Percentiles rank a stretch among this genome's conserved stretches.
Conservation (phyloP, 169 alveolate genomes). For the Plasmodium knowlesi region DNA sequence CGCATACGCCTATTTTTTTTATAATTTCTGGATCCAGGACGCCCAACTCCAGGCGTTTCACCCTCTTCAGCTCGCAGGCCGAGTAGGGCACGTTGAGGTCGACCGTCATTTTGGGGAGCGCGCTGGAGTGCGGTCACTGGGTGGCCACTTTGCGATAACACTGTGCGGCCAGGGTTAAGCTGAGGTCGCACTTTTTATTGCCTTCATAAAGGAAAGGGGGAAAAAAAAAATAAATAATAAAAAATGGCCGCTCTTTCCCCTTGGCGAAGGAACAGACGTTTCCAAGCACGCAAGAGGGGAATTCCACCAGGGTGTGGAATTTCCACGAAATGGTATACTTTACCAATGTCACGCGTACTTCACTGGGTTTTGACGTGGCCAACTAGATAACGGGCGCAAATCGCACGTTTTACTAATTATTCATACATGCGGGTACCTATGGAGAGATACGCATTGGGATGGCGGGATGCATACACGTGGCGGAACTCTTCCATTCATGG, state of each 20-base stretch:
- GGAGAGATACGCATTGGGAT: not conserved
- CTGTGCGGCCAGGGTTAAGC: not conserved
- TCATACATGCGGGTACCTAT: not conserved
- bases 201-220: not conserved
- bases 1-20: slow-evolving; percentile 91
- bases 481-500: not conserved
- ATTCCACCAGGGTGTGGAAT: not conserved
- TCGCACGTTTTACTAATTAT: not conserved
- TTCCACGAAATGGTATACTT: not conserved
- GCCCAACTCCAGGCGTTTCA: slow-evolving; percentile 89
- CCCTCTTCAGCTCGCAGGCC: slow-evolving; percentile 88
- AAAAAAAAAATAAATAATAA: no score
- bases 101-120: slow-evolving; percentile 66
- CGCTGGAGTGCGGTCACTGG: no score
- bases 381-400: not conserved
- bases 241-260: not conserved
- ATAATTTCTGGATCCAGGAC: slow-evolving; percentile 89
- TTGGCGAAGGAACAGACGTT: not conserved
- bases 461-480: not conserved
- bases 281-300: not conserved
- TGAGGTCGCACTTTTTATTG: not conserved
- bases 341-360: not conserved
- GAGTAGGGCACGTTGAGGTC: slow-evolving; percentile 90
- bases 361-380: not conserved
- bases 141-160: no score